Base-by-base conservation (phyloP, 805 yeast genomes). In the Pichia nanzhaoensis region DNA sequence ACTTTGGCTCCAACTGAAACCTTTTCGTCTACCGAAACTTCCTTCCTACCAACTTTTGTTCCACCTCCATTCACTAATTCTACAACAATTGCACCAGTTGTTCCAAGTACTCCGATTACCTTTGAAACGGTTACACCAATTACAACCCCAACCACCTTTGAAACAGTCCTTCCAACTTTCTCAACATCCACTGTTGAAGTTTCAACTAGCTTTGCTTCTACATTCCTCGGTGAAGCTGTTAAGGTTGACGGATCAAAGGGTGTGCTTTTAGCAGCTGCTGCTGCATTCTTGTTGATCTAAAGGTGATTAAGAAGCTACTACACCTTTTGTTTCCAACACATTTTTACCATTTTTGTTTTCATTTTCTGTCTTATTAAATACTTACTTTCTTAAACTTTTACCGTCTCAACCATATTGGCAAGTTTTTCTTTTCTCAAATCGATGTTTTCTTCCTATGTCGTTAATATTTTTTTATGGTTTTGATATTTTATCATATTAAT, bases 211-310 rank as follows among this genome's bases (percentile, higher is more conserved):
- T 20, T 16, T 19, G 16, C 33, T 17, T 41, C 48, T 3, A 41
- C 39, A 5, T 45, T 8, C 34, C 13, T 28, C 17, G 49, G 44
- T 27, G 41, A 24, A 16, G 46, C 46, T n/a, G 22, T 8, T 16
- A 41, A 10, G 5, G 30, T 21, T 12, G 34, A 19, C 18, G 34
- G 32, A 10, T n/a, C 41, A 22, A 30, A 22, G 37, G 44, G 34
- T 3, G 34, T 31, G 37, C 42, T 28, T 9, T 18, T 30, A 5
- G 48, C 21, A 28, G 42, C 39, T 9, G 41, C 41, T 13, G 41
- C 41, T 13, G 45, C 31, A 12, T 35, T 19, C 39, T 33, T 32
- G 12, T 27, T 34, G 31, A 20, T 27, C 12, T 39, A 30, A 20
- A 31, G 5, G 4, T 41, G 44, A 13, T 30, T 14, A 10, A 30